Percentiles rank a stretch among this genome's conserved stretches.
Evolutionary conservation across 345 rosid genomes (phyloP).

Genomic region (Gossypioides kirkii): DNA sequence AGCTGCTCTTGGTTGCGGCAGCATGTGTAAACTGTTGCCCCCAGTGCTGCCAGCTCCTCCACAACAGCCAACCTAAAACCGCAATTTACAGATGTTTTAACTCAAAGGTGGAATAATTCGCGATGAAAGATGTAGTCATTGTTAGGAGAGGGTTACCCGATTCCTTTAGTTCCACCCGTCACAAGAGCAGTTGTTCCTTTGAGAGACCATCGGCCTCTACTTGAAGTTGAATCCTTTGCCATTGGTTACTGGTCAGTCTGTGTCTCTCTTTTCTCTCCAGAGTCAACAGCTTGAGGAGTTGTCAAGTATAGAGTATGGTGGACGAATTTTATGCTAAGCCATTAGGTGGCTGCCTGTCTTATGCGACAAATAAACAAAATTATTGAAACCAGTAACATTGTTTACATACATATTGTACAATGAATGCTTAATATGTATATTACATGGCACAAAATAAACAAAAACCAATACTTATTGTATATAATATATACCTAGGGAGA

Average conservation of each 20-base stretch:
- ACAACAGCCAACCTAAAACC: conserved; percentile 46
- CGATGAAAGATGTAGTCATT: too few species aligned
- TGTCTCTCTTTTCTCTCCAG: not conserved
- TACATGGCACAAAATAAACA: too few species aligned
- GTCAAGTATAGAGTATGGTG: not conserved
- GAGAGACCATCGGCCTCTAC: conserved; percentile 37
- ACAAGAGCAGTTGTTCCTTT: conserved; percentile 37
- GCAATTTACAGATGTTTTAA: too few species aligned
- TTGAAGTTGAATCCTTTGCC: conserved; percentile 6
- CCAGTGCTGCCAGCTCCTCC: conserved; percentile 56
- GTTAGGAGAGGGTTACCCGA: conserved; percentile 21
- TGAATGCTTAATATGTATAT: not conserved
- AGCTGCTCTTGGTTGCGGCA: conserved; percentile 48
- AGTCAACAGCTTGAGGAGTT: not conserved
- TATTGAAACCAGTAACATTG: too few species aligned
- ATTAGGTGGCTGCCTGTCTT: not conserved
- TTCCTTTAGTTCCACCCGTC: conserved; percentile 34
- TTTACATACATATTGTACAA: too few species aligned
- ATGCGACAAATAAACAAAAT: not conserved
- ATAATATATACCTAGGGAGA: too few species aligned
- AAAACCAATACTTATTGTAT: too few species aligned
- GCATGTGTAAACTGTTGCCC: conserved; percentile 63
- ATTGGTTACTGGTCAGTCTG: not conserved
- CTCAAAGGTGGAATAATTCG: not conserved
- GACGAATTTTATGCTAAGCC: not conserved